Evolutionary conservation across 2,329 filamentous ascomycete genomes (phyloP).

Genomic region (Penicillium sp.): DNA sequence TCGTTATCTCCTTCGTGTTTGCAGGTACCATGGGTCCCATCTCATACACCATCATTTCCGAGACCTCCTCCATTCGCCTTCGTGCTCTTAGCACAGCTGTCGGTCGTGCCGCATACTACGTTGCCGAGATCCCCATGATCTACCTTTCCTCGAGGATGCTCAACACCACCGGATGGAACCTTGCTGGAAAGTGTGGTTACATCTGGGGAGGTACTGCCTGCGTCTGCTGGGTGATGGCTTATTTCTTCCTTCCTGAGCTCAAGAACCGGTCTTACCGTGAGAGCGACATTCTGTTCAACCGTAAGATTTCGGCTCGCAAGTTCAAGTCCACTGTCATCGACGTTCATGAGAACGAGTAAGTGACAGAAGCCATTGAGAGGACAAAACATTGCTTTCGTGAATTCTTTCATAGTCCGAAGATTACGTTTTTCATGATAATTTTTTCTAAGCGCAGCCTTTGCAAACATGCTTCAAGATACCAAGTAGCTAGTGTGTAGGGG

Average conservation of each 20-base stretch:
- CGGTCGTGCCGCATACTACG: constrained; percentile 43
- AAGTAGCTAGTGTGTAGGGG: background rate
- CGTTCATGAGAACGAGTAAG: constrained; percentile 44
- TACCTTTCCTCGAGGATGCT: constrained; percentile 43
- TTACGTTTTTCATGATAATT: background rate
- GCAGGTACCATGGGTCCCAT: constrained; percentile 37
- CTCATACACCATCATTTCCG: constrained; percentile 41
- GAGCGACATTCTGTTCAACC: constrained; percentile 47
- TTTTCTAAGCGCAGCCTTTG: background rate
- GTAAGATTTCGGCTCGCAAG: constrained; percentile 43
- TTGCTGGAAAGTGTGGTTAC: constrained; percentile 49
- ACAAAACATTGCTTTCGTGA: background rate
- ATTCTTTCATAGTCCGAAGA: background rate
- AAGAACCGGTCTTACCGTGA: constrained; percentile 50
- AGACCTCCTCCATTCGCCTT: constrained; percentile 40
- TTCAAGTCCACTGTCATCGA: constrained; percentile 49
- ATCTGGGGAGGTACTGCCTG: constrained; percentile 49
- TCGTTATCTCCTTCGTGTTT: constrained; percentile 44
- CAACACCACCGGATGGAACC: constrained; percentile 42
- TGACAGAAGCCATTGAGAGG: background rate
- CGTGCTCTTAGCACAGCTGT: constrained; percentile 41
- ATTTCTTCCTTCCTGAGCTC: constrained; percentile 47
- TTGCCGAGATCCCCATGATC: constrained; percentile 46
- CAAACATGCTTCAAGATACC: background rate
- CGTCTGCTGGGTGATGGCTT: constrained; percentile 44